phyloP scores from a whole-genome alignment of 805 yeast species.

The Candida qinlingensis region DNA sequence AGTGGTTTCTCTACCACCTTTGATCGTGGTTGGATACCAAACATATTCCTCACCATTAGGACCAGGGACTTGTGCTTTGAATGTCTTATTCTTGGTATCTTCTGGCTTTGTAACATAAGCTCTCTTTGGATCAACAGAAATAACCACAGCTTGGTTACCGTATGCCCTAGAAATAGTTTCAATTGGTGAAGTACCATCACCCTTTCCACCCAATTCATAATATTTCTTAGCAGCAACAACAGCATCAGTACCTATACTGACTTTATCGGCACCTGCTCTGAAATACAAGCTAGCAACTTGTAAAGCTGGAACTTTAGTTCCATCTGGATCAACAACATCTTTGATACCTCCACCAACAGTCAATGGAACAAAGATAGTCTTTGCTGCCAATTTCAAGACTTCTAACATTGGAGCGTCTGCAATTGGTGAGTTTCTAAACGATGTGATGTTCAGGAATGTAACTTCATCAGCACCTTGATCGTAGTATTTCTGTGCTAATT shows the following conservation, averaged over 20 bases:
- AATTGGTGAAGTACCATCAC: slow-evolving; percentile 79
- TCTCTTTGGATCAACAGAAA: slow-evolving; percentile 96
- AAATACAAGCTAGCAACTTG: slow-evolving; percentile 90
- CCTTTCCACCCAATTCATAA: slow-evolving; percentile 50
- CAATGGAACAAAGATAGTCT: slow-evolving; percentile 90
- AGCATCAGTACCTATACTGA: slow-evolving; percentile 97
- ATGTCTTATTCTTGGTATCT: slow-evolving; percentile 55
- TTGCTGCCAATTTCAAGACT: slow-evolving; percentile 76
- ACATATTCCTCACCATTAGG: slow-evolving; percentile 87
- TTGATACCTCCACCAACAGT: slow-evolving; percentile 98
- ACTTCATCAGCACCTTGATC: slow-evolving; percentile 96
- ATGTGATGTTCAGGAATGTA: slow-evolving; percentile 90
- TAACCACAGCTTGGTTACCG: slow-evolving; percentile 96
- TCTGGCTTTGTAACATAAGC: slow-evolving; percentile 63
- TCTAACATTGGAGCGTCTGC: slow-evolving; percentile 94
- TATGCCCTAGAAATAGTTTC: slow-evolving; percentile 89
- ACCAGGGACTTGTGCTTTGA: slow-evolving; percentile 63
- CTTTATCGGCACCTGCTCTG: slow-evolving; percentile 96
- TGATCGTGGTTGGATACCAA: slow-evolving; percentile 93
- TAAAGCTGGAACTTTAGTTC: slow-evolving; percentile 72
- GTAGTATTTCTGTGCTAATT: slow-evolving; percentile 85
- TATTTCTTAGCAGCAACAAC: slow-evolving; percentile 84
- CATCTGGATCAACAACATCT: slow-evolving; percentile 83
- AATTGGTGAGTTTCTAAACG: slow-evolving; percentile 91
- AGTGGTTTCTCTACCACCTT: slow-evolving; percentile 90